A percentile compares a stretch with the other conserved stretches of the same genome.
Conservation (phyloP, 768 basidiomycete species). For the Russula emetica region DNA sequence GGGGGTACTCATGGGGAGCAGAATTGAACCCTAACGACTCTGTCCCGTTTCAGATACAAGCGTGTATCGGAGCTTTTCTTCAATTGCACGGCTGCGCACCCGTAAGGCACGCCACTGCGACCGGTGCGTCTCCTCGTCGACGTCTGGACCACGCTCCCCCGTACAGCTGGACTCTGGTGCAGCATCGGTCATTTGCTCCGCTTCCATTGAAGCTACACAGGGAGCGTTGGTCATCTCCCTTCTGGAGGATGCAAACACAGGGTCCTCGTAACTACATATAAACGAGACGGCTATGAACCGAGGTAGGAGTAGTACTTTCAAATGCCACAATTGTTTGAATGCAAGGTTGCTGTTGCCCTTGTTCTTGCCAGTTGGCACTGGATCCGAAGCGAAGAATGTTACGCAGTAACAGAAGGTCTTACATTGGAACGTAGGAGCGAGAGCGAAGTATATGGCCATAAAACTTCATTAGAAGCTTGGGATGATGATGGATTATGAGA, state of each 20-base stretch:
- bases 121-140: neutral
- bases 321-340: neutral
- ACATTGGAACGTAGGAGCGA: neutral
- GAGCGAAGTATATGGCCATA: neutral
- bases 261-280: neutral
- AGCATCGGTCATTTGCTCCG: neutral
- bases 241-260: neutral
- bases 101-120: conserved; percentile 17
- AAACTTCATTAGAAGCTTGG: neutral
- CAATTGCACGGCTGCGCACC: conserved; percentile 13
- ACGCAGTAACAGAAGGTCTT: neutral
- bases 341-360: no score
- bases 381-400: neutral
- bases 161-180: neutral
- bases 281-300: neutral
- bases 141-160: neutral
- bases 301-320: neutral
- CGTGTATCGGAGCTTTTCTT: conserved; percentile 13
- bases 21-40: neutral
- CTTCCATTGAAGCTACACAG: neutral
- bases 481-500: neutral
- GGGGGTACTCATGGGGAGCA: neutral
- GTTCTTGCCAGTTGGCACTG: neutral
- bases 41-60: neutral
- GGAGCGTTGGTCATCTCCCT: neutral